phyloP scores from a whole-genome alignment of 1,284 basidiomycete genomes.

The Phellopilus nigrolimitatus region DNA sequence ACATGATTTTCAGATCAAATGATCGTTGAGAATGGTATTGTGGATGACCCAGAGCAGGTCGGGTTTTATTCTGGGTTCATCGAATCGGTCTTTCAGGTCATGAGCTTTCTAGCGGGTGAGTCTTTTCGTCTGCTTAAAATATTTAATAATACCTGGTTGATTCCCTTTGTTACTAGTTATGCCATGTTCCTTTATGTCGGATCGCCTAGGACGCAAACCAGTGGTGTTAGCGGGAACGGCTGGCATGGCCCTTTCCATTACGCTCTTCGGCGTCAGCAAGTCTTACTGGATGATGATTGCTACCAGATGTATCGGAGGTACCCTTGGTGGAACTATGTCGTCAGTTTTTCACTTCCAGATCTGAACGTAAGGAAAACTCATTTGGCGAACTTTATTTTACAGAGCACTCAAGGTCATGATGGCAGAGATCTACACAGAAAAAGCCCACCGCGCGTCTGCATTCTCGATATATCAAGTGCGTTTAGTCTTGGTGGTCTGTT shows the following conservation, averaged over 20 bases:
- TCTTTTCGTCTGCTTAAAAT: neutral
- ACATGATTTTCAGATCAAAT: slow-evolving; percentile 15
- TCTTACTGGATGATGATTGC: slow-evolving; percentile 16
- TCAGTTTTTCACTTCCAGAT: neutral
- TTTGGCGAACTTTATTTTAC: neutral
- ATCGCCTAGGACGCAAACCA: slow-evolving; percentile 19
- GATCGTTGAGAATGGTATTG: slow-evolving; percentile 23
- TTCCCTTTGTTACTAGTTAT: neutral
- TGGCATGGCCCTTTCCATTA: slow-evolving; percentile 15
- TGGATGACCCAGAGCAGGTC: slow-evolving; percentile 20
- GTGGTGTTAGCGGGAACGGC: slow-evolving; percentile 18
- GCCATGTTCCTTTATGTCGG: slow-evolving; percentile 18
- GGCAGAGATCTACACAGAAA: slow-evolving; percentile 15
- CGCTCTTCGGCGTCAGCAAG: slow-evolving; percentile 17
- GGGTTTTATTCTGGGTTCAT: slow-evolving; percentile 24
- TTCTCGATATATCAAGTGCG: neutral
- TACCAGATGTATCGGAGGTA: slow-evolving; percentile 19
- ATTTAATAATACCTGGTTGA: no score
- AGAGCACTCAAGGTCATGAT: slow-evolving; percentile 21
- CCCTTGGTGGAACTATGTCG: slow-evolving; percentile 4
- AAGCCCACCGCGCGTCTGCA: neutral
- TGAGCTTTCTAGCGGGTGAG: slow-evolving; percentile 20
- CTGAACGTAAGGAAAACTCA: neutral
- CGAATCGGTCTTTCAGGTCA: slow-evolving; percentile 19
- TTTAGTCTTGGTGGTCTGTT: neutral